phyloP scores from a whole-genome alignment of 1,284 basidiomycete species.

The Trichosporon asahii region DNA sequence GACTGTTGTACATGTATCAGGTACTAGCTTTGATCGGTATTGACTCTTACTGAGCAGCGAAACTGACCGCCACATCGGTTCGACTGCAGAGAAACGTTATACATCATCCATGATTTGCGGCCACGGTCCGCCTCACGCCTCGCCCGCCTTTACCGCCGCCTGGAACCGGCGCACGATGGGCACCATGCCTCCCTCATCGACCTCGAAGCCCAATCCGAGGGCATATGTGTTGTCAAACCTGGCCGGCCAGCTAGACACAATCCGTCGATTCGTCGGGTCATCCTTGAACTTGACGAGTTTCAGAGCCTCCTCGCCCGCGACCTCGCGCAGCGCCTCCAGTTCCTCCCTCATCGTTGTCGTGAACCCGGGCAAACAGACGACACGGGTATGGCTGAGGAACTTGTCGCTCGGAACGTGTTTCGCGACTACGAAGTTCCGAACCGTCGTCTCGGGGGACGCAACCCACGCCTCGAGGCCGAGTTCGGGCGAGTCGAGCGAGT shows the following conservation, averaged over 20 bases:
- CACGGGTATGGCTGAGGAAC: constrained; percentile 58
- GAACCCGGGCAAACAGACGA: constrained; percentile 49
- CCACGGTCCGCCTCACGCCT: too few relatives aligned
- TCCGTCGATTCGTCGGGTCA: constrained; percentile 50
- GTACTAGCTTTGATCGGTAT: too few relatives aligned
- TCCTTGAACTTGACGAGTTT: constrained; percentile 49
- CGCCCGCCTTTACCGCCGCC: constrained; percentile 28
- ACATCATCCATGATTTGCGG: too few relatives aligned
- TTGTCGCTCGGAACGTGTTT: constrained; percentile 56
- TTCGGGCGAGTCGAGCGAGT: constrained; percentile 42
- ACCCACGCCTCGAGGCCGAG: constrained; percentile 58
- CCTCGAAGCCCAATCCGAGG: constrained; percentile 44
- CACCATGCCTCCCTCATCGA: constrained; percentile 49
- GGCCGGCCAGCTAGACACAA: constrained; percentile 50
- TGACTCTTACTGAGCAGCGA: too few relatives aligned
- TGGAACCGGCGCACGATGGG: constrained; percentile 49
- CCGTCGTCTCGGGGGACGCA: constrained; percentile 58
- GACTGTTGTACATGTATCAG: neutral
- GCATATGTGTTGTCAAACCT: constrained; percentile 49
- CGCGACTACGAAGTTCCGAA: constrained; percentile 59
- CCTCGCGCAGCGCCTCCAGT: constrained; percentile 45
- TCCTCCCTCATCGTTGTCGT: constrained; percentile 49
- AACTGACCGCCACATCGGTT: too few relatives aligned
- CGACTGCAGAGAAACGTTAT: too few relatives aligned
- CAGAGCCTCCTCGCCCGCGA: constrained; percentile 45